Evolutionary conservation across 1,284 basidiomycete genomes (phyloP), one percentile per base, ranked within the genome.

Genomic region (Rhodofomes roseus): DNA sequence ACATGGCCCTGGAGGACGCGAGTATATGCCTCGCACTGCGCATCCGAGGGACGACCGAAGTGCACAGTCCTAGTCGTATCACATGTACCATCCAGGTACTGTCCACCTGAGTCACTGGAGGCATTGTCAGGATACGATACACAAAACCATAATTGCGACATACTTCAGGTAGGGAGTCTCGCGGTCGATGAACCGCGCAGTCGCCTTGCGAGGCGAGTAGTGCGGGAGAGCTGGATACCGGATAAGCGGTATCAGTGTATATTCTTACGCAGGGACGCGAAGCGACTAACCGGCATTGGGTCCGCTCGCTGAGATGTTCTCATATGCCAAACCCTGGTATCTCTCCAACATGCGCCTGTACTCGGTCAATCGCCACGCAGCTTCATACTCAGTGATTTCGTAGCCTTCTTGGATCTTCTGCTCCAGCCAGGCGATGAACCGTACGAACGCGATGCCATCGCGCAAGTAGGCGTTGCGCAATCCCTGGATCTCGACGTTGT

Each of bases 1-100:
- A 92, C 90, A 77, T 99, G 96, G 4, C 96, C 96, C 75, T 99
- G 96, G 56, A 99, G 75, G 27, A 99, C 97, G 25, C 95, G 82
- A 18, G 97, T 99, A 72, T 90, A 98, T 1, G 95, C 95, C 63
- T 96, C 89, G 69, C 87, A 90, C 73, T 95, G 89, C 65, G 94
- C 91, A 1, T 80, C 66, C 4, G 88, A 88, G 6, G 92, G 92
- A 40, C 85, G 82, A 50, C 95, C 95, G 71, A 97, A 94, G 77
- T 95, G 93, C 56, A 93, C 77, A 8, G 95, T 96, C 56, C 95
- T 84, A 1, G 94, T 96, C 9, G 93, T 96, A 74, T 98, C 95
- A 74, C 95, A 95, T 1, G 95, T 97, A 3, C 93, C 93, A 68
- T 96, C 93, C 64, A 81, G 78, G 74, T 95, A 96, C 70, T 96